Evolutionary conservation across 768 basidiomycete species (phyloP), one percentile per base, ranked within the genome.

Genomic region (Naganishia randhawae): DNA sequence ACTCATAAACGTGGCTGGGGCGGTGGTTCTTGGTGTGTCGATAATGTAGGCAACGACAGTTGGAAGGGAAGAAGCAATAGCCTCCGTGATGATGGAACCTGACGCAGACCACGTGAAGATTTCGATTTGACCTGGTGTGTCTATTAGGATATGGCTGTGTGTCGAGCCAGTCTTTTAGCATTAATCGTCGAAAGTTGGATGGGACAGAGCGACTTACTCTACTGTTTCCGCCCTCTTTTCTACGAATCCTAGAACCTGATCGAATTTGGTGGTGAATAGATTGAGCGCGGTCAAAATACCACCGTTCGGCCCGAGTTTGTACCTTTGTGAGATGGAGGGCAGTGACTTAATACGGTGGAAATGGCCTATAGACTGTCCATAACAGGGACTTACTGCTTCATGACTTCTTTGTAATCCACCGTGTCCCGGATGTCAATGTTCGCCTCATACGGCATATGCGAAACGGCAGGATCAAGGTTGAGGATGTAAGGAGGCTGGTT

Each of bases 51-150:
- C 96, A 39, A 99, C 87, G 37, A 95, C 91, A 1, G 96, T 89
- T 6, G 96, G 96, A 67, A 98, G 83, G 0, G 93, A 86, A 2
- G 91, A 90, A 0, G 96, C 96, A 48, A 99, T 84, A 19, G 96
- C 91, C 76, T 98, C 94, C 48, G 96, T 99, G 74, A 99, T 98
- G 76, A 99, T 99, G 13, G 95, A 89, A 5, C 96, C 96, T 52
- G 94, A 97, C 1, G 96, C 96, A 0, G 94, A 97, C 96, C 96
- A 99, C 57, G 96, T 99, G 78, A 99, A 99, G 72, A 98, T 99
- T 81, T 99, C 96, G 75, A 99, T 99, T 81, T 99, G 96, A 4
- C 96, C 96, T 7, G 96, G 96, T 0, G 96, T 99, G 75, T 99
- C 96, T 53, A 99, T 83, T 52, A 99, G 88, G 69, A 99, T 86